Percentiles rank a stretch among this genome's conserved stretches.
Conservation (phyloP, 441 rosid genomes). For the Pelargonium australe region DNA sequence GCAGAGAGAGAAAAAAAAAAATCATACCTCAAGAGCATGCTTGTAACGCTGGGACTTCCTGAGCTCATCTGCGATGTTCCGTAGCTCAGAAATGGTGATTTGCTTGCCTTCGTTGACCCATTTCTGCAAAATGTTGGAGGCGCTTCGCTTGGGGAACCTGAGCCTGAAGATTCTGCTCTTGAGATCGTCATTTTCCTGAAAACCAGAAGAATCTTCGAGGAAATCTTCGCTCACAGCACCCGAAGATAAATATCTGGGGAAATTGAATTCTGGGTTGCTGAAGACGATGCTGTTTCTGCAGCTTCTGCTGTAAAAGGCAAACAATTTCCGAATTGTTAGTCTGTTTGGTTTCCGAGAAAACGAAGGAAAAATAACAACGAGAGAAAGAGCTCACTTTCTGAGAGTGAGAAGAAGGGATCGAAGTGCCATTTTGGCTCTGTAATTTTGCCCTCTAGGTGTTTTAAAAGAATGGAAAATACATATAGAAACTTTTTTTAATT, state of each 20-base stretch:
- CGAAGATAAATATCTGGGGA: conserved; percentile 40
- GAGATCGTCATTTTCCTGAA: conserved; percentile 48
- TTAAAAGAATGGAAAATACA: no score
- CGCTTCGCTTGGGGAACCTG: conserved; percentile 82
- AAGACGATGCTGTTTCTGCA: conserved; percentile 28
- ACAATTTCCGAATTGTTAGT: neutral
- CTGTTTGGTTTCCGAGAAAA: conserved; percentile 2
- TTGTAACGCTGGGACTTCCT: neutral
- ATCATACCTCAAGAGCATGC: conserved; percentile 18
- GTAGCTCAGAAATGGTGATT: conserved; percentile 18
- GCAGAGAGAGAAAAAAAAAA: neutral
- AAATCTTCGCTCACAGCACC: conserved; percentile 29
- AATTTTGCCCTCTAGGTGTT: no score
- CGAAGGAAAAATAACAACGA: conserved; percentile 1
- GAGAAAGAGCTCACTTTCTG: conserved; percentile 27
- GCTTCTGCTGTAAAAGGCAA: neutral
- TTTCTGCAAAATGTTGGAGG: conserved; percentile 56
- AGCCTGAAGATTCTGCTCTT: conserved; percentile 64
- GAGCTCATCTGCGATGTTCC: neutral
- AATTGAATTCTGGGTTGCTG: conserved; percentile 10
- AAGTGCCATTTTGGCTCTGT: conserved; percentile 27
- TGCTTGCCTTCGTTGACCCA: conserved; percentile 76
- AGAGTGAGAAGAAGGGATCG: conserved; percentile 33
- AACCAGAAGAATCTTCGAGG: conserved; percentile 30
- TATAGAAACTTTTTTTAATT: no score